Base-by-base conservation (phyloP, 345 rosid species). In the Camelina sativa region DNA sequence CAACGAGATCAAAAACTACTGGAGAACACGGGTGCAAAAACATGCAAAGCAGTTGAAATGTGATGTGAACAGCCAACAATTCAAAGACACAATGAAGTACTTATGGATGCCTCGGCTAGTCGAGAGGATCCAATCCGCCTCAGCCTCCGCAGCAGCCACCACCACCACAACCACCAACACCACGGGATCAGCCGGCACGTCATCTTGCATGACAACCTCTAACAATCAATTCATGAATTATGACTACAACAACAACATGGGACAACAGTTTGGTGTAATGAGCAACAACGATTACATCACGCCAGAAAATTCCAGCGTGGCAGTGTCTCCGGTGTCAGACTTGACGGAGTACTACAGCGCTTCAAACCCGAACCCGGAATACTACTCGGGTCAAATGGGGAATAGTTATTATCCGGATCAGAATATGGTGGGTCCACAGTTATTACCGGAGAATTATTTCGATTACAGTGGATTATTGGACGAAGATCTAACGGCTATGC, bases 21-120 rank as follows among this genome's bases (percentile, higher is more conserved):
- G 98, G 98, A 85, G 97, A 75, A 95, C 99, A 1, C 70, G 99
- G n/a, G 99, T 95, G 13, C 97, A 92, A 50, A 95, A 90, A 73
- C 97, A 91, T 40, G 99, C 99, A 5, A 89, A 85, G 25, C 96
- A 92, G 54, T 85, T 95, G 2, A 87, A 89, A 60, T 85, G 96
- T 56, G 99, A 95, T 69, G 93, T 90, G 54, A 92, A 92, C 73
- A 95, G 99, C 80, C 83, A 84, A 76, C 87, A 85, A 69, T 95
- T 95, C 81, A 90, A 92, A 80, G 97, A 92, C 65, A 83, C 93
- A 63, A 83, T 95, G 84, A 82, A 87, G 38, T 80, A 88, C 38
- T 73, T 85, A 7, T 95, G 99, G 97, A 92, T 95, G 85, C 99
- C 99, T 16, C 82, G 97, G 55, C 81, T 95, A 59, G 80, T 87